These are phyloP conservation scores for Podaxis sp. DNA, from an alignment of 768 basidiomycete genomes.

Conservation along the genomic window DNA sequence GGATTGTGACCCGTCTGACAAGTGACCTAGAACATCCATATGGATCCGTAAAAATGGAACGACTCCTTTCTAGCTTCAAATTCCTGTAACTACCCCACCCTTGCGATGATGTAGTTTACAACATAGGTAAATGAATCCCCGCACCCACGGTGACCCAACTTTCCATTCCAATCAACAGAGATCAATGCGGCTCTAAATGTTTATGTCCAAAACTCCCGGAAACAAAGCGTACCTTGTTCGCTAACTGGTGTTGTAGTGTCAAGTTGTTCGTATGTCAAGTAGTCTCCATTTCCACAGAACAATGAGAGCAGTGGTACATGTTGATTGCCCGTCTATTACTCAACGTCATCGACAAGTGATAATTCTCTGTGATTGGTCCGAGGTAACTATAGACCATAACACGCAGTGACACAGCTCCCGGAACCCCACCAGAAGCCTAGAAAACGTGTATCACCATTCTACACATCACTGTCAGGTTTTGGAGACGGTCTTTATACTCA, in stretches of 20 bases:
- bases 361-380: background rate
- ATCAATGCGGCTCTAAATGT: background rate
- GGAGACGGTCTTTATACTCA: slow-evolving; percentile 1
- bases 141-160: background rate
- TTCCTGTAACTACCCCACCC: background rate
- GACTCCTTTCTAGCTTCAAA: background rate
- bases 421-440: slow-evolving; percentile 1
- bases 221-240: slow-evolving; percentile 4
- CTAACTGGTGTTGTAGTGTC: background rate
- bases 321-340: background rate
- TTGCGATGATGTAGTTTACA: background rate
- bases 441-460: slow-evolving; percentile 8
- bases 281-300: background rate
- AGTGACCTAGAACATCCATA: background rate
- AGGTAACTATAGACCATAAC: background rate
- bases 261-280: background rate
- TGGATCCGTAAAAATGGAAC: background rate
- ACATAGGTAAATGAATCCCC: background rate
- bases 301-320: background rate
- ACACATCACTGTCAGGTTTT: background rate
- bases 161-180: slow-evolving; percentile 2
- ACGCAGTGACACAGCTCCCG: slow-evolving; percentile 2
- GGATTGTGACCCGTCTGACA: background rate
- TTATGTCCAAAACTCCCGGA: background rate
- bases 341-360: background rate